phyloP scores from a whole-genome alignment of 352 stramenopile genomes.

The Phytophthora multivora region DNA sequence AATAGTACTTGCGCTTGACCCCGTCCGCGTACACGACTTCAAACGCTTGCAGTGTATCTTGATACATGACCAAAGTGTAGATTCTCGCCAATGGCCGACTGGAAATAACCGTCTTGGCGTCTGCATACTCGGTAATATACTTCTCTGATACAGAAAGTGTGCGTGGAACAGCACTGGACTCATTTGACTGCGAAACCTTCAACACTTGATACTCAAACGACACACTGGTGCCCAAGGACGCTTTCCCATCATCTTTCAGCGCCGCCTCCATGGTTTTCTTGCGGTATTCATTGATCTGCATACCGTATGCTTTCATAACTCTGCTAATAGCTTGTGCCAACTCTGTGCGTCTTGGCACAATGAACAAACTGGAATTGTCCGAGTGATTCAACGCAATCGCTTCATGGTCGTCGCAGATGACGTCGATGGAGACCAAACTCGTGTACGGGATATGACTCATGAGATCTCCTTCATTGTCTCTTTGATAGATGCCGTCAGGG shows the following conservation, averaged over 20 bases:
- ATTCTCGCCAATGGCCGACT: slow-evolving; percentile 74
- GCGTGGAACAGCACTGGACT: slow-evolving; percentile 35
- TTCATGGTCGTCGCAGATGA: slow-evolving; percentile 78
- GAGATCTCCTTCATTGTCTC: slow-evolving; percentile 72
- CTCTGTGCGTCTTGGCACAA: slow-evolving; percentile 68
- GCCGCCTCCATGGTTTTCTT: slow-evolving; percentile 80
- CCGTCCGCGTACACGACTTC: slow-evolving; percentile 80
- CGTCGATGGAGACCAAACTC: slow-evolving; percentile 80
- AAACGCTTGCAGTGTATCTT: slow-evolving; percentile 66
- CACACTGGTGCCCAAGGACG: slow-evolving; percentile 34
- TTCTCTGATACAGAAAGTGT: slow-evolving; percentile 73
- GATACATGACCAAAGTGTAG: slow-evolving; percentile 72
- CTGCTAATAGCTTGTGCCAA: slow-evolving; percentile 71
- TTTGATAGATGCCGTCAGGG: slow-evolving; percentile 78
- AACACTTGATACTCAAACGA: slow-evolving; percentile 77
- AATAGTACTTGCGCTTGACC: slow-evolving; percentile 72
- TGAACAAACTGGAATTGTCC: slow-evolving; percentile 83
- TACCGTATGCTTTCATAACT: slow-evolving; percentile 78
- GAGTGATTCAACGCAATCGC: slow-evolving; percentile 79
- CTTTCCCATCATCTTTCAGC: slow-evolving; percentile 48
- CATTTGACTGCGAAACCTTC: slow-evolving; percentile 56
- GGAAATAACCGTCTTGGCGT: slow-evolving; percentile 57
- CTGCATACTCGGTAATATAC: slow-evolving; percentile 69
- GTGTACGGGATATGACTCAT: slow-evolving; percentile 86
- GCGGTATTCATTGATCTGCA: slow-evolving; percentile 84